Evolutionary conservation across 1,139 yeast species (phyloP).

Genomic region (Blastobotrys capitulatus): DNA sequence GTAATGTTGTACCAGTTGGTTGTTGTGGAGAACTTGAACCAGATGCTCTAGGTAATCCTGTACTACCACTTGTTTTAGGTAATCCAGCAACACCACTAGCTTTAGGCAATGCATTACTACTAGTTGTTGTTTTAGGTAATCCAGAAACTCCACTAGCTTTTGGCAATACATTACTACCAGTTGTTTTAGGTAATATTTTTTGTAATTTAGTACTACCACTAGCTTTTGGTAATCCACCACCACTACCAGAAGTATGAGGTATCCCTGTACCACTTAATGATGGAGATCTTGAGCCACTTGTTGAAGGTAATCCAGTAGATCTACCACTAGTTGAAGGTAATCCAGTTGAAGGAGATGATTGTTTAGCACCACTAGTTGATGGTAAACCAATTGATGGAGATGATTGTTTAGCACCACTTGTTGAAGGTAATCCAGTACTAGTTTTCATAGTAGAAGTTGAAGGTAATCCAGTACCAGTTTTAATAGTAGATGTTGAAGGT

Average conservation of each 20-base stretch:
- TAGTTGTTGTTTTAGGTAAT: too few relatives aligned
- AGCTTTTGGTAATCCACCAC: not conserved
- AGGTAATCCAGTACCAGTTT: not conserved
- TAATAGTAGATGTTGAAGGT: not conserved
- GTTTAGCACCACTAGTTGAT: not conserved
- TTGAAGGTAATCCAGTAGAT: not conserved
- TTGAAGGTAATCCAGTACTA: not conserved
- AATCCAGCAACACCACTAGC: not conserved
- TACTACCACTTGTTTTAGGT: not conserved
- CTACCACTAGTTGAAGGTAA: not conserved
- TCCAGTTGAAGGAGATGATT: too few relatives aligned
- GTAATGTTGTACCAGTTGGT: not conserved
- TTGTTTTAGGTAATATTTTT: not conserved
- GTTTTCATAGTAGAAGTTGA: not conserved
- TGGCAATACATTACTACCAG: too few relatives aligned
- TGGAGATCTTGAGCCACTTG: not conserved
- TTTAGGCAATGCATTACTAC: too few relatives aligned
- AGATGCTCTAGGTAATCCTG: too few relatives aligned
- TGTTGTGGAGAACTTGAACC: too few relatives aligned
- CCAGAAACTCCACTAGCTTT: too few relatives aligned
- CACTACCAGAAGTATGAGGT: too few relatives aligned
- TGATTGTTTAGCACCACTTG: not conserved
- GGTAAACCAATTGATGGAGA: not conserved
- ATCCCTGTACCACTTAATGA: not conserved
- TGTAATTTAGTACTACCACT: not conserved